Conservation (phyloP, 305 asterid genomes). For the Euphrasia arctica region DNA sequence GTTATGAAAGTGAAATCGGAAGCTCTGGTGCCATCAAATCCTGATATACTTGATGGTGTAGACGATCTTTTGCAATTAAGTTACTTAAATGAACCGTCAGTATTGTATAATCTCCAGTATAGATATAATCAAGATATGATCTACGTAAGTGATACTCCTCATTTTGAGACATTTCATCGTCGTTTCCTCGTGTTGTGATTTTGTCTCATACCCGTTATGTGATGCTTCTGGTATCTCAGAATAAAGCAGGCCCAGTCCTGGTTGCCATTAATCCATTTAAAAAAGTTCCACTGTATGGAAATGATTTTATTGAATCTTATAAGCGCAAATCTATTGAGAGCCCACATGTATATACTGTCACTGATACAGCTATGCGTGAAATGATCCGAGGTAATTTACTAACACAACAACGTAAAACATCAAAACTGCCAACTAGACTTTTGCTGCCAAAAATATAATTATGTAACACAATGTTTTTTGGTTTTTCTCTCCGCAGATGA, state of each 20-base stretch:
- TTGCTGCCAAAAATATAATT: conserved; percentile 4
- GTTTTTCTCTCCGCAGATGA: conserved; percentile 56
- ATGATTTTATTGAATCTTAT: conserved; percentile 63
- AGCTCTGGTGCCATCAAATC: conserved; percentile 68
- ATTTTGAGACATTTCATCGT: conserved; percentile 16
- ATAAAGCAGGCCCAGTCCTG: conserved; percentile 89
- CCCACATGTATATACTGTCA: conserved; percentile 87
- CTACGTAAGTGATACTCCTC: conserved; percentile 51
- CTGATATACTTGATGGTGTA: conserved; percentile 87
- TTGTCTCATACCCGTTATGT: conserved; percentile 21
- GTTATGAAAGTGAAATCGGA: conserved; percentile 65
- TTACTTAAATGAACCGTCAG: conserved; percentile 86
- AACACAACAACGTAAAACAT: neutral
- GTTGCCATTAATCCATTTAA: conserved; percentile 88
- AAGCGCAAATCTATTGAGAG: conserved; percentile 55
- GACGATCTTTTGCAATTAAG: conserved; percentile 93
- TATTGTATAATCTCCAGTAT: conserved; percentile 70
- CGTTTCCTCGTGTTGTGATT: neutral
- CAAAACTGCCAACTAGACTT: neutral
- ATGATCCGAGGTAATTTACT: conserved; percentile 72
- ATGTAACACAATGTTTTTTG: conserved; percentile 10
- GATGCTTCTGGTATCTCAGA: conserved; percentile 40
- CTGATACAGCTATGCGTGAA: conserved; percentile 86
- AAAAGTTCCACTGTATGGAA: conserved; percentile 67
- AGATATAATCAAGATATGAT: conserved; percentile 73